A percentile compares a stretch with the other conserved stretches of the same genome.
These are phyloP conservation scores for Cladosporium sp. DNA, from an alignment of 2,329 filamentous ascomycete species.

Conservation along the genomic window DNA sequence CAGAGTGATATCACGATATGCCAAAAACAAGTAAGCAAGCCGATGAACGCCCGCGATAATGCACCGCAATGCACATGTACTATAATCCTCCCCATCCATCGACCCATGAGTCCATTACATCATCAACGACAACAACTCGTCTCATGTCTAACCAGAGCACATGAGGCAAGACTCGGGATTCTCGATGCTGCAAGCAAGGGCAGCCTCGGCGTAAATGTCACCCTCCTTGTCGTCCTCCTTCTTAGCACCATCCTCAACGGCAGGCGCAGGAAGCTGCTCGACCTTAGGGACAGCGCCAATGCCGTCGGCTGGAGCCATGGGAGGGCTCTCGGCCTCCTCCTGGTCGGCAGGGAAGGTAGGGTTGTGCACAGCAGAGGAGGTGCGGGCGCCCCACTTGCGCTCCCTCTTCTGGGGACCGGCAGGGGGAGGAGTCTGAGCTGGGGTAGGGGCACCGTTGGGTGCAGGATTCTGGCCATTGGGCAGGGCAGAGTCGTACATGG, in stretches of 20 bases:
- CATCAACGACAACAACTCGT: neutral
- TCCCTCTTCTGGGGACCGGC: constrained; percentile 48
- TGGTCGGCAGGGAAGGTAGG: constrained; percentile 72
- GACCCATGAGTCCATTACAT: constrained; percentile 8
- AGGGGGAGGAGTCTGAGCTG: constrained; percentile 60
- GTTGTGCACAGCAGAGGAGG: constrained; percentile 51
- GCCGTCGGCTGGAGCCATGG: constrained; percentile 70
- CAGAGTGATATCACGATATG: constrained; percentile 11
- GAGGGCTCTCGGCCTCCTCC: constrained; percentile 74
- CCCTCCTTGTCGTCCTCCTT: constrained; percentile 75
- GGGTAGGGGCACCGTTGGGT: constrained; percentile 13
- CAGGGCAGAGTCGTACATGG: constrained; percentile 60
- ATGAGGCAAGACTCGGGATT: constrained; percentile 93
- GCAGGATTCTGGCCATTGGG: constrained; percentile 35
- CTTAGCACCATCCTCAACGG: constrained; percentile 51
- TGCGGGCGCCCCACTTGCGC: constrained; percentile 26
- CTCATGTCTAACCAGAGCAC: constrained; percentile 73
- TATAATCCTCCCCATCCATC: neutral
- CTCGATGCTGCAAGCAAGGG: constrained; percentile 91
- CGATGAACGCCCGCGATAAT: neutral
- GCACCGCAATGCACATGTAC: neutral
- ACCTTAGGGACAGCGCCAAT: constrained; percentile 51
- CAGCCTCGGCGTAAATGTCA: constrained; percentile 94
- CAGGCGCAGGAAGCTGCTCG: constrained; percentile 61
- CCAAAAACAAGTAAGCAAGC: neutral